These are phyloP conservation scores for Lactarius hatsudake DNA, from an alignment of 768 basidiomycete species.

Conservation along the genomic window DNA sequence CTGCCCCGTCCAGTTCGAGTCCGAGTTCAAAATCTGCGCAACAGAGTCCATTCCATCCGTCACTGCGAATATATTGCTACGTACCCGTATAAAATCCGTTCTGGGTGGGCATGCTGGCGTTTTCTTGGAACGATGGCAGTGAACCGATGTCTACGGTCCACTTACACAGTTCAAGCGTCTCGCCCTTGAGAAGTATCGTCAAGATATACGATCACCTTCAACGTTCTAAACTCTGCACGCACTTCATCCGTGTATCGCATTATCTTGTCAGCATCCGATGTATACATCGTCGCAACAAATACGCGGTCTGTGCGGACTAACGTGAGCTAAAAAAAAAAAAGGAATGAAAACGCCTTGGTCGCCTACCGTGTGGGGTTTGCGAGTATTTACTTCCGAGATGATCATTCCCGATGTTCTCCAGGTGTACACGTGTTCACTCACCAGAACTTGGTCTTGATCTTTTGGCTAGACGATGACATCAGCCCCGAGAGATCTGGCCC, in stretches of 20 bases:
- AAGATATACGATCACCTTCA: not conserved
- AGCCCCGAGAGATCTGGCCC: constrained; percentile 19
- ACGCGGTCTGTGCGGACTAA: constrained; percentile 53
- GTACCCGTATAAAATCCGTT: constrained; percentile 79
- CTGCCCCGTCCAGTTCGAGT: constrained; percentile 79
- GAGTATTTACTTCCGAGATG: constrained; percentile 62
- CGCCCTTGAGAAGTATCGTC: constrained; percentile 44
- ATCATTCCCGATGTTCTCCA: constrained; percentile 1
- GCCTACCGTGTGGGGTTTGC: constrained; percentile 49
- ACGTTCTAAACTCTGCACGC: constrained; percentile 22
- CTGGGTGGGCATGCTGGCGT: constrained; percentile 52
- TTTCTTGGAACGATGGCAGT: constrained; percentile 74
- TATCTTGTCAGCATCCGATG: constrained; percentile 67
- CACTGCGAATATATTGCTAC: constrained; percentile 24
- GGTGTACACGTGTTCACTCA: constrained; percentile 36
- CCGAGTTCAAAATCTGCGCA: constrained; percentile 76
- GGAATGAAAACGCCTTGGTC: constrained; percentile 17
- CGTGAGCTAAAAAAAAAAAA: constrained; percentile 2
- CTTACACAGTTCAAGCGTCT: constrained; percentile 71
- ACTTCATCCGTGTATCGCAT: constrained; percentile 85
- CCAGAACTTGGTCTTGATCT: constrained; percentile 81
- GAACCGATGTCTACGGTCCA: constrained; percentile 85
- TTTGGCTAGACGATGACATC: constrained; percentile 53
- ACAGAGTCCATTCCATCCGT: not conserved
- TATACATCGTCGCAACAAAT: constrained; percentile 81